Percentiles rank a stretch among this genome's conserved stretches.
Evolutionary conservation across 257 asterid species (phyloP).

Genomic region (Salvia splendens): DNA sequence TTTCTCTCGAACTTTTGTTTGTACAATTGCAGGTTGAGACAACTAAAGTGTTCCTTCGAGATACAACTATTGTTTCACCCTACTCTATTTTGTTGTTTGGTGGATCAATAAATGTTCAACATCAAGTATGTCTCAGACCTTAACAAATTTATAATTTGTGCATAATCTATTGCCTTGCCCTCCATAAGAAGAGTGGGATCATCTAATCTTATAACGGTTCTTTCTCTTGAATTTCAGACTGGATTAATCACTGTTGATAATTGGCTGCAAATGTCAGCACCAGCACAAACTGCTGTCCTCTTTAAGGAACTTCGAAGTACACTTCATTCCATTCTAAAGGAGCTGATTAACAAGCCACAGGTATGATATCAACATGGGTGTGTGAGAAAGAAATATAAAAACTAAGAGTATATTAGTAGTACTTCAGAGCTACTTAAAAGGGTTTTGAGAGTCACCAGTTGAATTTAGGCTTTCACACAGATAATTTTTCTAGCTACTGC

Average conservation of each 20-base stretch:
- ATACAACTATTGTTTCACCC: conserved; percentile 86
- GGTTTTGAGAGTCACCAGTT: background rate
- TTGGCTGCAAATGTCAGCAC: conserved; percentile 88
- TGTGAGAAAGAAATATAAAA: background rate
- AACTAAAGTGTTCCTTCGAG: conserved; percentile 79
- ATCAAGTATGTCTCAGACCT: conserved; percentile 60
- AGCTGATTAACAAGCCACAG: conserved; percentile 84
- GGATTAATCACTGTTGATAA: conserved; percentile 73
- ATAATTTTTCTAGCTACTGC: background rate
- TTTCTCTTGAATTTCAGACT: conserved; percentile 54
- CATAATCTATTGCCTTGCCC: background rate
- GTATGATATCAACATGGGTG: conserved; percentile 38
- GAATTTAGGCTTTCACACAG: background rate
- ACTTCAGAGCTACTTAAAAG: background rate
- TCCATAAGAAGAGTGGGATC: conserved; percentile 7
- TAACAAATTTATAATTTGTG: conserved; percentile 3
- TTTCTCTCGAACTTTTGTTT: conserved; percentile 23
- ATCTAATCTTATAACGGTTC: conserved; percentile 18
- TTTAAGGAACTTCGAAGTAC: conserved; percentile 84
- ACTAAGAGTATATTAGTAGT: background rate
- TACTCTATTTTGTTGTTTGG: conserved; percentile 91
- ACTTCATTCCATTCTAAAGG: conserved; percentile 79
- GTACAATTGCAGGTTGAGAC: conserved; percentile 81
- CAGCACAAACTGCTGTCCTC: conserved; percentile 94
- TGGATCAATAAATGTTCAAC: conserved; percentile 85